Evolutionary conservation across 768 basidiomycete species (phyloP).

Genomic region (Psilocybe subaeruginosa): DNA sequence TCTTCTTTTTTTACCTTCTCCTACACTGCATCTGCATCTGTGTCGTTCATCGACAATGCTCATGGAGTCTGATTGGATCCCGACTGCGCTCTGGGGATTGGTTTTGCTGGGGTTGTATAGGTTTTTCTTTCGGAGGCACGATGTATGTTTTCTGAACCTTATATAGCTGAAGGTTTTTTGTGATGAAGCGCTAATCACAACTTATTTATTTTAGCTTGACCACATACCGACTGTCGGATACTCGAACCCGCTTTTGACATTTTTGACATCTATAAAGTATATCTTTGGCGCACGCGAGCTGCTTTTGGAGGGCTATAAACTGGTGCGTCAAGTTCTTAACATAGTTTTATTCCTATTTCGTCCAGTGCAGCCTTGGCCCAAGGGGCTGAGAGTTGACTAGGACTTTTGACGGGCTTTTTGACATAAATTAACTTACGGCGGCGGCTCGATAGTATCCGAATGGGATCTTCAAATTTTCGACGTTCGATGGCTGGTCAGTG

Average conservation of each 20-base stretch:
- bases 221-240: conserved; percentile 41
- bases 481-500: conserved; percentile 47
- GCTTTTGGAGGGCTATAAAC: conserved; percentile 36
- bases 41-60: neutral
- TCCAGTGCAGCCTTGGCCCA: neutral
- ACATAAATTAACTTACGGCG: neutral
- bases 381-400: neutral
- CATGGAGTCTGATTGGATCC: neutral
- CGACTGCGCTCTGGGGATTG: neutral
- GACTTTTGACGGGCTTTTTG: no score
- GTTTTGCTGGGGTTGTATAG: neutral
- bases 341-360: neutral
- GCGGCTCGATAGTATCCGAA: conserved; percentile 23
- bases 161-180: neutral
- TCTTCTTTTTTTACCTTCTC: no score
- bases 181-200: neutral
- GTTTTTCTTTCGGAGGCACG: conserved; percentile 2
- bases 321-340: conserved; percentile 19
- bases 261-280: conserved; percentile 29
- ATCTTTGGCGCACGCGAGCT: conserved; percentile 25
- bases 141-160: neutral
- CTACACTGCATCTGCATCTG: no score
- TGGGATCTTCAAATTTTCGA: conserved; percentile 44
- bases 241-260: conserved; percentile 34
- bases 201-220: conserved; percentile 11